phyloP scores from a whole-genome alignment of 2,329 filamentous ascomycete genomes.

The Trichophaea hybrida region DNA sequence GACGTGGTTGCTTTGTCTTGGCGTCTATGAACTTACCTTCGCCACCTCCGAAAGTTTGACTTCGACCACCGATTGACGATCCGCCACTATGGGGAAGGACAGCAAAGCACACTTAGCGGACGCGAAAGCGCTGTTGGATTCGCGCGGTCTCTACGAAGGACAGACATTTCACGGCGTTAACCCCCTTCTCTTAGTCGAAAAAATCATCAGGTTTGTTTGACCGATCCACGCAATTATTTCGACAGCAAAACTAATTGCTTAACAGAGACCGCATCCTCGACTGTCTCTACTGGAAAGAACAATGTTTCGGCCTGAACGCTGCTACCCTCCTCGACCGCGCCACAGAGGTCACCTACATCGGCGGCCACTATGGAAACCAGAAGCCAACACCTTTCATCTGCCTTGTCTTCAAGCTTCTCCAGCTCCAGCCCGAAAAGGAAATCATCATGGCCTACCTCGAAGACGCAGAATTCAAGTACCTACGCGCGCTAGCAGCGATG shows the following conservation, averaged over 20 bases:
- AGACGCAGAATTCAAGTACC: conserved; percentile 63
- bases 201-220: conserved; percentile 25
- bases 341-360: conserved; percentile 67
- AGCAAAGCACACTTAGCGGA: conserved; percentile 23
- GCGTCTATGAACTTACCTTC: too few species aligned
- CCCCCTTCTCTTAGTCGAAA: conserved; percentile 27
- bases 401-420: conserved; percentile 83
- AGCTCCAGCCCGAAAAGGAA: conserved; percentile 66
- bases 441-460: conserved; percentile 67
- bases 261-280: conserved; percentile 71
- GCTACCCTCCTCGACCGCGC: conserved; percentile 74
- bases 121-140: conserved; percentile 27
- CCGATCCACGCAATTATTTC: not conserved
- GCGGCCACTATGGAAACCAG: conserved; percentile 71
- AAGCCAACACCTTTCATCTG: conserved; percentile 88
- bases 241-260: not conserved
- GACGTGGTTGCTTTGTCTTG: too few species aligned
- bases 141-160: conserved; percentile 27
- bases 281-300: conserved; percentile 96
- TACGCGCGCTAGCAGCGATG: conserved; percentile 78
- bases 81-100: not conserved
- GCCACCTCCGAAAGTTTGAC: too few species aligned
- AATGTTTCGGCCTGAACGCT: conserved; percentile 87
- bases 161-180: conserved; percentile 27
- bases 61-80: too few species aligned